Percentiles rank a stretch among this genome's conserved stretches.
These are phyloP conservation scores for Phytophthora constricta DNA, from an alignment of 352 stramenopile genomes.

Conservation along the genomic window DNA sequence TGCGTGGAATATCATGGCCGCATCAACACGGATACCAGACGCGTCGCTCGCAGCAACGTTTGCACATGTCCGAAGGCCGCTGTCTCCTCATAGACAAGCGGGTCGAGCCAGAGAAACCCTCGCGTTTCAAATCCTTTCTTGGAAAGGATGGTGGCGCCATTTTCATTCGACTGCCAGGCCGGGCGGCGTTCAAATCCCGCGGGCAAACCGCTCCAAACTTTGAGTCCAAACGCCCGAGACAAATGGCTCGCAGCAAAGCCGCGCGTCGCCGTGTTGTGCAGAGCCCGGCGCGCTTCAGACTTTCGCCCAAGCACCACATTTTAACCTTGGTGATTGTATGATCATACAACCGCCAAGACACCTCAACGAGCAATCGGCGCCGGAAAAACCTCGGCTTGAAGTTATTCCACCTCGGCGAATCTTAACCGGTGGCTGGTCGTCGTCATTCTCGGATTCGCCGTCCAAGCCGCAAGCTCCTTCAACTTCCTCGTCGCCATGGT, in stretches of 20 bases:
- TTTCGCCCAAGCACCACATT: not conserved
- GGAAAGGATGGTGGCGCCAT: conserved; percentile 2
- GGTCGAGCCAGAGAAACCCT: conserved; percentile 8
- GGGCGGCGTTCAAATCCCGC: conserved; percentile 14
- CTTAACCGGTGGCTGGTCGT: not conserved
- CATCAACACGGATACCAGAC: too few relatives aligned
- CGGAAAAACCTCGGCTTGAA: conserved; percentile 29
- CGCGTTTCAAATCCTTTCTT: conserved; percentile 20
- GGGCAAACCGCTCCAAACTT: conserved; percentile 1
- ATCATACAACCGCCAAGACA: conserved; percentile 7
- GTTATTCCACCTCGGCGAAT: not conserved
- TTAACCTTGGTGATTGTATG: conserved; percentile 15
- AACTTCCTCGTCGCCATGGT: conserved; percentile 65
- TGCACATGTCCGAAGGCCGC: not conserved
- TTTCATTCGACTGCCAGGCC: not conserved
- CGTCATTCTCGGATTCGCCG: conserved; percentile 54
- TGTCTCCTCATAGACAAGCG: conserved; percentile 10
- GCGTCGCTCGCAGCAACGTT: not conserved
- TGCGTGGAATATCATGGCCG: too few relatives aligned
- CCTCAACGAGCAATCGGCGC: conserved; percentile 19
- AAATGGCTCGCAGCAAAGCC: conserved; percentile 25
- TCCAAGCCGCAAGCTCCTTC: conserved; percentile 27
- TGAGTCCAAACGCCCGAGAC: not conserved
- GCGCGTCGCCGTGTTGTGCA: conserved; percentile 2
- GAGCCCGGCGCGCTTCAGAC: not conserved